Base-by-base conservation (phyloP, 179 eudicot genomes). In the Beta lomatogona region DNA sequence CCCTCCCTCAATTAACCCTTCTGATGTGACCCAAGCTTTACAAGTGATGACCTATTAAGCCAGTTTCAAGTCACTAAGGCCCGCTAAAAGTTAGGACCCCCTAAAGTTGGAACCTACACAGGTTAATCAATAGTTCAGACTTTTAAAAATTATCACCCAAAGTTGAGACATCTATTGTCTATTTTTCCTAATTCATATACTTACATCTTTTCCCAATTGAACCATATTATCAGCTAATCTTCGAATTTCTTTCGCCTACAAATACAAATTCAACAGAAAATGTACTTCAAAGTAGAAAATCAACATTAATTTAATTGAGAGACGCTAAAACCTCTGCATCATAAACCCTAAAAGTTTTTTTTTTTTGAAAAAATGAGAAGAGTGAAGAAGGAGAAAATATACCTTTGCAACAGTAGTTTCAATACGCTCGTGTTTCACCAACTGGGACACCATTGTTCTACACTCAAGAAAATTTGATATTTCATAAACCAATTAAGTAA, bases 321-420 rank as follows among this genome's bases (percentile, higher is more conserved):
- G 3, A 0, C 58, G 79, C 81, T 70, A 81, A 81, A 83, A 58
- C 86, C 77, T 79, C 77, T 31, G 44, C 45, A 12, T 74, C 45
- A 78, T 78, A 82, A 82, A 82, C 85, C 86, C 88, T 83, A 83
- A 82, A 73, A 53, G 11, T 4, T 36, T 7, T 14, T 6, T 9
- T 1, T 31, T 14, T 22, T 13, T 73, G 58, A 22, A 36, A 54
- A 25, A 41, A 9, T 9, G 5, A 4, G 25, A 50, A 15, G 5
- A 44, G 13, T 14, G 15, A n/a, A 18, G 50, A 57, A 28, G 31
- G 22, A 68, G 19, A 65, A 59, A 46, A 0, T 15, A 59, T 6
- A 95, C 99, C 98, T 95, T 95, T 4, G 98, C 92, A 80, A 95
- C 94, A 70, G 99, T 95, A 52, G 99, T 95, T 82, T 95, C 99